These are phyloP conservation scores for Trichoderma lentiforme DNA, from an alignment of 2,329 filamentous ascomycete genomes.

Conservation along the genomic window DNA sequence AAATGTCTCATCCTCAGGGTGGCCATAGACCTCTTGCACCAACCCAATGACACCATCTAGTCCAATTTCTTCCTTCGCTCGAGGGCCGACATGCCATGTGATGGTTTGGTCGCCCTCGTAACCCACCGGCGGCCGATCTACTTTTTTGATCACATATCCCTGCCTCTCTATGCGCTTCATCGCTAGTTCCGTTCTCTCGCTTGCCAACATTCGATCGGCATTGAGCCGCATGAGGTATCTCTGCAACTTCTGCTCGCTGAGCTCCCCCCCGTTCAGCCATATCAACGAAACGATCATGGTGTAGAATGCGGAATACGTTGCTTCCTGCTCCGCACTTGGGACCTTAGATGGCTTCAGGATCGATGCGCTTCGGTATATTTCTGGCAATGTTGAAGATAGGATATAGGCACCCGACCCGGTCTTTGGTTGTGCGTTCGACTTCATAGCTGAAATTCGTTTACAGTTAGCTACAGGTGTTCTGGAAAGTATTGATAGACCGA, in stretches of 20 bases:
- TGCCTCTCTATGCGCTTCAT: conserved; percentile 74
- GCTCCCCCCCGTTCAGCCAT: conserved; percentile 64
- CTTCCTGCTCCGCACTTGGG: conserved; percentile 64
- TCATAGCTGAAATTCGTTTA: conserved; percentile 33
- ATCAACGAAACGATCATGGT: conserved; percentile 77
- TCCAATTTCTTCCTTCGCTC: conserved; percentile 82
- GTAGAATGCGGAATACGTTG: conserved; percentile 78
- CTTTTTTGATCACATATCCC: conserved; percentile 73
- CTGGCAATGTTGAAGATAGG: conserved; percentile 69
- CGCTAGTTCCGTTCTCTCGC: conserved; percentile 72
- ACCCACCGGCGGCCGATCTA: conserved; percentile 55
- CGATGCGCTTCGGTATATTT: conserved; percentile 59
- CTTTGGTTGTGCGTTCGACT: conserved; percentile 49
- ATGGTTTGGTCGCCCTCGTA: conserved; percentile 69
- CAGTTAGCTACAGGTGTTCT: not conserved
- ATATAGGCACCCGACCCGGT: conserved; percentile 70
- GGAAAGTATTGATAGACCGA: not conserved
- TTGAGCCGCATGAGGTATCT: conserved; percentile 73
- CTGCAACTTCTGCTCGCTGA: conserved; percentile 76
- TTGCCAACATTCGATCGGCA: conserved; percentile 68
- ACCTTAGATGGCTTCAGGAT: conserved; percentile 68
- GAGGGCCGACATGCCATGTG: conserved; percentile 80
- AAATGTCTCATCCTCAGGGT: conserved; percentile 50
- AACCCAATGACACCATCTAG: conserved; percentile 71
- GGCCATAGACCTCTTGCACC: conserved; percentile 58